phyloP scores from a whole-genome alignment of 2,329 filamentous ascomycete species.

The Leptographium wingfieldii region DNA sequence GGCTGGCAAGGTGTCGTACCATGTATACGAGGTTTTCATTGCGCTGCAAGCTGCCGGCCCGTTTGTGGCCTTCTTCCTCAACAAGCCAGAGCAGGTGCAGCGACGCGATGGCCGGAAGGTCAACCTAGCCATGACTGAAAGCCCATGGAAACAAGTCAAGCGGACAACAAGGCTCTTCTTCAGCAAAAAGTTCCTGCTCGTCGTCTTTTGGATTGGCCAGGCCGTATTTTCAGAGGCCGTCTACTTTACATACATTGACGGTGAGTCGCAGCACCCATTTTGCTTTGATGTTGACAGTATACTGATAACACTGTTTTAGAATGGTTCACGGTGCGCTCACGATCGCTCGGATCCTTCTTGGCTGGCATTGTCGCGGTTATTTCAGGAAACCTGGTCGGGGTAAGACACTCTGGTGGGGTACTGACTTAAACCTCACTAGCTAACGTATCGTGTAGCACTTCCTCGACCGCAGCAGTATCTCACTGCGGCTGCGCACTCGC shows the following conservation, averaged over 20 bases:
- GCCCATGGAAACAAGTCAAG: conserved; percentile 46
- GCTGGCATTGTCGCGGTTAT: conserved; percentile 55
- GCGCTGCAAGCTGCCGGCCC: conserved; percentile 54
- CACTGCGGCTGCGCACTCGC: conserved; percentile 41
- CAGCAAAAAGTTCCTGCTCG: conserved; percentile 47
- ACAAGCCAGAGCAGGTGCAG: conserved; percentile 47
- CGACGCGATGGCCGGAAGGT: conserved; percentile 53
- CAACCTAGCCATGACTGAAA: conserved; percentile 41
- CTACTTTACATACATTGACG: conserved; percentile 54
- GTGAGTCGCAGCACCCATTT: conserved; percentile 15
- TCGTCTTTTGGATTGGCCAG: conserved; percentile 56
- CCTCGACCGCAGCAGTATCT: conserved; percentile 44
- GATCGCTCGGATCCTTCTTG: conserved; percentile 59
- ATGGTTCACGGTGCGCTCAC: conserved; percentile 58
- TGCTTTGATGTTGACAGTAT: not conserved
- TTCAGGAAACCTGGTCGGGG: conserved; percentile 52
- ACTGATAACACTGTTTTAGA: conserved; percentile 18
- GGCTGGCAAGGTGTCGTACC: conserved; percentile 52
- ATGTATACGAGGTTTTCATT: conserved; percentile 58
- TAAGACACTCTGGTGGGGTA: conserved; percentile 16
- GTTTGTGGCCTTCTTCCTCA: conserved; percentile 51
- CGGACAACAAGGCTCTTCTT: conserved; percentile 46
- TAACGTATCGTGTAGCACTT: conserved; percentile 25
- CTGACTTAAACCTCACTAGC: too few relatives aligned
- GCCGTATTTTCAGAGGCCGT: conserved; percentile 60